Percentiles rank a stretch among this genome's conserved stretches.
Conservation (phyloP, 176 grass and related monocot genomes). For the Carex parvula region DNA sequence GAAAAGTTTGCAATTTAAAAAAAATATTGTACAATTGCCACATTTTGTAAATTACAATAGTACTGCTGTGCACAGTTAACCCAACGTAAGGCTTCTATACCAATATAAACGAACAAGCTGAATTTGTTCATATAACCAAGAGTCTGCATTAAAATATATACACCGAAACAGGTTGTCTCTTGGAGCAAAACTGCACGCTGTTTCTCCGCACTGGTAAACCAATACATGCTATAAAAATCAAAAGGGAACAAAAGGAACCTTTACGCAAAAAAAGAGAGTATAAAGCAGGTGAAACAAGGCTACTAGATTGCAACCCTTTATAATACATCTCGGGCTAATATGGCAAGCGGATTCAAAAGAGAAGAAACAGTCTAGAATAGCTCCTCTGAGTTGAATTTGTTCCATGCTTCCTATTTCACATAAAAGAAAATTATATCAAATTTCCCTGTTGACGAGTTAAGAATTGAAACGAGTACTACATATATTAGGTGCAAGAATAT, state of each 20-base stretch:
- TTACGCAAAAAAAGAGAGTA: not conserved
- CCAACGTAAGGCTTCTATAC: no score
- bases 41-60: no score
- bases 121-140: conserved; percentile 10
- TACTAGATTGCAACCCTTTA: not conserved
- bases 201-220: not conserved
- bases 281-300: not conserved
- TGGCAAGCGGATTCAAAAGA: not conserved
- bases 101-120: no score
- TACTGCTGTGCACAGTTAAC: no score
- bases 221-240: conserved; percentile 27
- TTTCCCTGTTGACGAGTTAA: not conserved
- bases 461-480: not conserved
- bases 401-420: conserved; percentile 39
- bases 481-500: not conserved
- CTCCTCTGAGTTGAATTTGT: conserved; percentile 14
- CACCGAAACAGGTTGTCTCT: not conserved
- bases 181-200: not conserved
- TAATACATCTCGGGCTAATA: not conserved
- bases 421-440: conserved; percentile 8
- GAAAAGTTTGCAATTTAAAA: no score
- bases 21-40: no score
- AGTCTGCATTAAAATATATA: conserved; percentile 26
- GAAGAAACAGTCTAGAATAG: conserved; percentile 27
- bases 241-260: not conserved